phyloP scores from a whole-genome alignment of 495 filamentous ascomycete species.

The Aspergillus haitiensis region DNA sequence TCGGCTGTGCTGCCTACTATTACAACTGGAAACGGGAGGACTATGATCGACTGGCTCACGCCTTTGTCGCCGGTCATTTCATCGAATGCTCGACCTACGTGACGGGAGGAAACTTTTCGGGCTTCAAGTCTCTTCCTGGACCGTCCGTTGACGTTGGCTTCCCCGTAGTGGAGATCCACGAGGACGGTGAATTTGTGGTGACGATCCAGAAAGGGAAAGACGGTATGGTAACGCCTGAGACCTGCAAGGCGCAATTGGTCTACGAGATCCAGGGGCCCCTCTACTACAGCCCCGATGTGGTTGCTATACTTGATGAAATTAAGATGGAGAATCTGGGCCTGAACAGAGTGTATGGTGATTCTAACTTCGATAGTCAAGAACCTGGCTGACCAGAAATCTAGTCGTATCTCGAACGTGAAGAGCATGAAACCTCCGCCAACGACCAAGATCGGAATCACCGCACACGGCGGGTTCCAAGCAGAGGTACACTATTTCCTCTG shows the following conservation, averaged over 20 bases:
- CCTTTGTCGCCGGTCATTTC: constrained; percentile 42
- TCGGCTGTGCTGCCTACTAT: constrained; percentile 38
- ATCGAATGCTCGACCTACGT: constrained; percentile 47
- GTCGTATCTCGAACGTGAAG: not conserved
- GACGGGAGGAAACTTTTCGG: constrained; percentile 47
- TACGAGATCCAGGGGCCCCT: constrained; percentile 52
- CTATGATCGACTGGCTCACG: constrained; percentile 37
- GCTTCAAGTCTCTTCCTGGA: constrained; percentile 39
- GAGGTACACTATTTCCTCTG: constrained; percentile 44
- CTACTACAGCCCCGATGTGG: constrained; percentile 49
- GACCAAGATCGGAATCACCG: constrained; percentile 51
- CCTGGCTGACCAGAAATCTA: not conserved
- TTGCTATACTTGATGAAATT: constrained; percentile 38
- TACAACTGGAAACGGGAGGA: constrained; percentile 31
- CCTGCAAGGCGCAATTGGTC: constrained; percentile 42
- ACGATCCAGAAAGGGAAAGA: constrained; percentile 15
- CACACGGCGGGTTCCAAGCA: constrained; percentile 47
- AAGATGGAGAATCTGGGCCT: not conserved
- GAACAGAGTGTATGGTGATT: not conserved
- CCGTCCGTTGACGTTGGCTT: constrained; percentile 34
- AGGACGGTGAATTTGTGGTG: constrained; percentile 33
- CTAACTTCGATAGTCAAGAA: no score
- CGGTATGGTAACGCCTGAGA: constrained; percentile 31
- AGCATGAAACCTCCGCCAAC: constrained; percentile 49
- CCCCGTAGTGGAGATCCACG: constrained; percentile 19